These are phyloP conservation scores for Macrocybe gigantea DNA, from an alignment of 768 basidiomycete genomes.

Conservation along the genomic window DNA sequence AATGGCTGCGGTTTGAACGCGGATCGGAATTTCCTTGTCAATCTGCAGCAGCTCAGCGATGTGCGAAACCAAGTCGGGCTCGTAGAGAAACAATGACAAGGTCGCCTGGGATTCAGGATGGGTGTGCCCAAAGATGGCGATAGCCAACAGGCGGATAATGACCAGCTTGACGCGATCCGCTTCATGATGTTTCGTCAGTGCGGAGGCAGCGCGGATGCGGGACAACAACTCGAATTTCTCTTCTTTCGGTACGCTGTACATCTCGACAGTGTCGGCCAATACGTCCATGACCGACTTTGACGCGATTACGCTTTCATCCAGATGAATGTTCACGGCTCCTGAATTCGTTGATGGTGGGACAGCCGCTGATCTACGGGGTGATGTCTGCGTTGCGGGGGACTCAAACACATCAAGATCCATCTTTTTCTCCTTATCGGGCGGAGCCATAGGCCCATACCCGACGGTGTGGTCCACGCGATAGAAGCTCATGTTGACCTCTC, in stretches of 20 bases:
- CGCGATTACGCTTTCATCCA: conserved; percentile 55
- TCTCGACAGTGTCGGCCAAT: conserved; percentile 66
- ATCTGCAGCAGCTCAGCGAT: conserved; percentile 87
- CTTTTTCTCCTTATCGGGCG: conserved; percentile 32
- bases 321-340: conserved; percentile 55
- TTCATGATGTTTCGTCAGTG: conserved; percentile 52
- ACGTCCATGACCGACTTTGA: conserved; percentile 68
- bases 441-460: neutral
- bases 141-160: conserved; percentile 74
- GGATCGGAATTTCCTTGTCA: conserved; percentile 61
- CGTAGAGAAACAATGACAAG: conserved; percentile 84
- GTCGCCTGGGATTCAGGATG: conserved; percentile 74
- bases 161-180: conserved; percentile 75
- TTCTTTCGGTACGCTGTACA: conserved; percentile 63
- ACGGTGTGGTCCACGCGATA: conserved; percentile 43
- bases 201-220: conserved; percentile 76
- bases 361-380: conserved; percentile 41
- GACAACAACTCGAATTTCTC: conserved; percentile 88
- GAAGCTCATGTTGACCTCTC: conserved; percentile 78
- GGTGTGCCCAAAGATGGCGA: conserved; percentile 89
- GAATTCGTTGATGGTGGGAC: conserved; percentile 26
- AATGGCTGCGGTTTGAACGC: conserved; percentile 80
- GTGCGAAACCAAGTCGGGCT: conserved; percentile 87
- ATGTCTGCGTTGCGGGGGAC: conserved; percentile 22
- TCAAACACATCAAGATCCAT: conserved; percentile 42